phyloP scores from a whole-genome alignment of 768 basidiomycete species.

The Lactarius sanguifluus region DNA sequence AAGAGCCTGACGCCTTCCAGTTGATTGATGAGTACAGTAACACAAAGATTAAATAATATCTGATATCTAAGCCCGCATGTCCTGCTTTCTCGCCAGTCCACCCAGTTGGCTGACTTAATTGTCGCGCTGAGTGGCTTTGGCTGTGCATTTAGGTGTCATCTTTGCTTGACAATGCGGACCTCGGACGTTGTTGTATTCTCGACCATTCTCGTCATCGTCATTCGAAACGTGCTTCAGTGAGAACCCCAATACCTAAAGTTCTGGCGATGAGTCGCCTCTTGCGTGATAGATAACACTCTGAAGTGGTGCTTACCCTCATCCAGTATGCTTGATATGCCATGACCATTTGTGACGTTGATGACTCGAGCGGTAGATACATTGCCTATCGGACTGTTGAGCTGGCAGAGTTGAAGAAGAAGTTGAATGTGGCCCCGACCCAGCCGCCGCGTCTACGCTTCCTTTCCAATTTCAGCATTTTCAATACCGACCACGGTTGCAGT shows the following conservation, averaged over 20 bases:
- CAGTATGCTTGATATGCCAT: neutral
- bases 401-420: constrained; percentile 54
- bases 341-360: neutral
- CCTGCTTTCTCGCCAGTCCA: neutral
- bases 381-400: constrained; percentile 51
- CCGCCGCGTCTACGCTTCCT: constrained; percentile 38
- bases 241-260: neutral
- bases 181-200: neutral
- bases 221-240: neutral
- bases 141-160: neutral
- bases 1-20: neutral
- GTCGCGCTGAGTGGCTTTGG: neutral
- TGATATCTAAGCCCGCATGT: neutral
- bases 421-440: constrained; percentile 49
- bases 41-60: no score
- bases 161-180: neutral
- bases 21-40: neutral
- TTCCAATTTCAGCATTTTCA: constrained; percentile 34
- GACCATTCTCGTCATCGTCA: neutral
- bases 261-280: neutral
- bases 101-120: neutral
- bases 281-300: constrained; percentile 3
- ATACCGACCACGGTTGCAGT: constrained; percentile 37
- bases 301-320: neutral
- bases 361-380: constrained; percentile 39